phyloP scores from a whole-genome alignment of 768 basidiomycete genomes.

The Pulveroboletus sp. region DNA sequence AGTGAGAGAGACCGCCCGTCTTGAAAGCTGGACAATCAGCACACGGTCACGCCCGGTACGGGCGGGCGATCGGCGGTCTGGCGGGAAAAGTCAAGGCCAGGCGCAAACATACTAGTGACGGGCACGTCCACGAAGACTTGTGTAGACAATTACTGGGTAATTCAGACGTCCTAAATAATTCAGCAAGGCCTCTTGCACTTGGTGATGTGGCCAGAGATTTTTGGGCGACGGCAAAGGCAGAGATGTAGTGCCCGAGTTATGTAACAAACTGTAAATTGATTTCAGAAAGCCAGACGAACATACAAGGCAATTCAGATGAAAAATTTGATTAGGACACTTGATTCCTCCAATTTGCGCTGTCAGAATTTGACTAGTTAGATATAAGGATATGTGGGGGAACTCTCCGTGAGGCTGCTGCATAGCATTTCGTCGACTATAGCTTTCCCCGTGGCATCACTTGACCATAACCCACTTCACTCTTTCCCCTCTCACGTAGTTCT shows the following conservation, averaged over 20 bases:
- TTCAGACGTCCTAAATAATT: too few relatives aligned
- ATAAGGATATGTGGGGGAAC: background rate
- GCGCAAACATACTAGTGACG: conserved; percentile 27
- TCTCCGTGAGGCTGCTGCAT: too few relatives aligned
- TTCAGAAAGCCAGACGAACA: too few relatives aligned
- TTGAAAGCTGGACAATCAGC: conserved; percentile 13
- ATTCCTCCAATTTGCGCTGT: background rate
- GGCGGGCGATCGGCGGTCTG: conserved; percentile 30
- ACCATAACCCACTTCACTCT: conserved; percentile 44
- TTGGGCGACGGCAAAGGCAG: conserved; percentile 59
- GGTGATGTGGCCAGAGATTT: too few relatives aligned
- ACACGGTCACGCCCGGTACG: conserved; percentile 28
- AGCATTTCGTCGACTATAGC: conserved; percentile 4
- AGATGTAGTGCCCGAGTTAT: conserved; percentile 63
- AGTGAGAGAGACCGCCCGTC: conserved; percentile 8
- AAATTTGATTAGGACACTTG: background rate
- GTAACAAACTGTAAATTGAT: conserved; percentile 16
- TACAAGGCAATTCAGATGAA: background rate
- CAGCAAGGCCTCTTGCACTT: too few relatives aligned
- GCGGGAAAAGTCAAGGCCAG: conserved; percentile 19
- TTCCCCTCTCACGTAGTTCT: conserved; percentile 67
- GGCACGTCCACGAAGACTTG: too few relatives aligned
- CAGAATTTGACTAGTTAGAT: background rate
- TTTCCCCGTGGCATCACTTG: conserved; percentile 18
- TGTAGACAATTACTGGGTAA: too few relatives aligned